Evolutionary conservation across 495 filamentous ascomycete genomes (phyloP), one percentile per base, ranked within the genome.

Genomic region (Aspergillus biplanus): DNA sequence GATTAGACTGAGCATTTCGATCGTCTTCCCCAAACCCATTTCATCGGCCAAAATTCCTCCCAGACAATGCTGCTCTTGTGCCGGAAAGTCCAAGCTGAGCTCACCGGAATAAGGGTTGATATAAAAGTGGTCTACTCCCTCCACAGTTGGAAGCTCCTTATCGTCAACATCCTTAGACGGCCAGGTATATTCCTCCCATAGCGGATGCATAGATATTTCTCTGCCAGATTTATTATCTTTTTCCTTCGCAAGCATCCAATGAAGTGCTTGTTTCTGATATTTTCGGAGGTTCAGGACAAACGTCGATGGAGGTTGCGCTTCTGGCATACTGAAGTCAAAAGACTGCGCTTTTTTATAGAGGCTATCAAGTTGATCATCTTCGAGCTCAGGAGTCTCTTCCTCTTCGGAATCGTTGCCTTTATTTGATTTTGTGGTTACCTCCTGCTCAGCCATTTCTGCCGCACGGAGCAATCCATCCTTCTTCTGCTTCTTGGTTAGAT

Each of bases 31-130:
- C 13, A 97, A 78, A 27, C 88, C 89, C 90, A 90, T 93, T 78
- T 92, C 93, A 71, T 99, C 95, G 33, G 95, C 95, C 54, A 99
- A 80, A 52, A 99, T 91, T 5, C 95, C 95, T 18, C 95, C 95
- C 4, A 96, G 82, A 68, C 96, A 99, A 72, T 94, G 91, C 65
- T 98, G 95, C 63, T 98, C 91, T 72, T 99, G 95, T 2, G 85
- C 84, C 12, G 95, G 95, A 70, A 98, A 99, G 4, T 93, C 85
- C 1, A 98, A 77, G n/a, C 92, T 96, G 46, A 99, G 77, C 65
- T 98, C 95, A 15, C 96, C 95, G 6, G 92, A 96, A 68, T 99
- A 99, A 1, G 93, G 93, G 69, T 98, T 98, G 66, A 97, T 89
- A 69, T 97, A 99, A 72, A 99, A 98, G 35, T 80, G 81, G 16